Base-by-base conservation (phyloP, 2,329 filamentous ascomycete genomes). In the Ambrosiella beaveri region DNA sequence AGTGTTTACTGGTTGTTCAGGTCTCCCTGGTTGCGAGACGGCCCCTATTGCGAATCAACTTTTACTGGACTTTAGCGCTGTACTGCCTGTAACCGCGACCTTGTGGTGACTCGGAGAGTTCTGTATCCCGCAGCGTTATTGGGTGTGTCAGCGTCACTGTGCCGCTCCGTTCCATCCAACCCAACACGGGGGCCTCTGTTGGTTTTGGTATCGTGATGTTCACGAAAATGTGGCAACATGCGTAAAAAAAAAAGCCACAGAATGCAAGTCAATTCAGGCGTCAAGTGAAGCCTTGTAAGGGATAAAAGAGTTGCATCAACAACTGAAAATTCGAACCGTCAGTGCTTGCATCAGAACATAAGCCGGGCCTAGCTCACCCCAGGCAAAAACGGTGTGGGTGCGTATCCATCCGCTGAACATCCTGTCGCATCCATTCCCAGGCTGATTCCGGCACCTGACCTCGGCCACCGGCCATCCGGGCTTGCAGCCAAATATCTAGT, bases 391-490 rank as follows among this genome's bases (percentile, higher is more conserved):
- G 51, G 51, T 37, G 35, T 53, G 35, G 17, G 44, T 53, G 35
- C 51, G 35, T 53, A 53, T 38, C 51, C 51, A 53, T 38, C 51
- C 51, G 44, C 51, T 53, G 44, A 36, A n/a, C 13, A 53, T 52
- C 51, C 44, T 51, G 41, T 56, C 53, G 19, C 15, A 50, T 59
- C 39, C 54, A 45, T 58, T 54, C 50, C 13, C 49, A 53, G 49
- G 39, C 56, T 58, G 45, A 56, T 58, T 52, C 59, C 56, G 59
- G 56, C 59, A 61, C 52, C 59, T 61, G 59, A 58, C 56, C 59
- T 58, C 59, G 59, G 59, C 59, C 59, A 60, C 59, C 59, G 59
- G 59, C 56, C 59, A 61, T 61, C 59, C 59, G 59, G 59, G 41
- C 59, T 55, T 40, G 40, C 45, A 45, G 44, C 45, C 45, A 45